A percentile compares a stretch with the other conserved stretches of the same genome.
phyloP scores from a whole-genome alignment of 2,329 filamentous ascomycete species.

The Sclerotinia sclerotiorum region DNA sequence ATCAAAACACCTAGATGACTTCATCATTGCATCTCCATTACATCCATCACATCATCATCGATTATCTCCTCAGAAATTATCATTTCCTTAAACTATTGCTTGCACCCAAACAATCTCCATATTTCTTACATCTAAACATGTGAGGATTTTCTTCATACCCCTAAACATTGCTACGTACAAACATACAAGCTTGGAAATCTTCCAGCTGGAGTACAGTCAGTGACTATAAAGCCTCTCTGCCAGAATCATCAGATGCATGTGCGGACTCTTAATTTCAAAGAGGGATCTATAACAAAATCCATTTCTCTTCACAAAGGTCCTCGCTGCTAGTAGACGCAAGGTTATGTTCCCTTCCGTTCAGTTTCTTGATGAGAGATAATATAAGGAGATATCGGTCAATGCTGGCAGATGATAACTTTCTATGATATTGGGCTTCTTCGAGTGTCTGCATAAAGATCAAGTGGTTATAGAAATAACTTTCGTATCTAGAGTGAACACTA shows the following conservation, averaged over 20 bases:
- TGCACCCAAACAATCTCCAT: neutral
- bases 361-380: neutral
- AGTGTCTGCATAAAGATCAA: neutral
- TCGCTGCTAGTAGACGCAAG: neutral
- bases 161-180: neutral
- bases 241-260: neutral
- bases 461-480: neutral
- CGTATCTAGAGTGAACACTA: neutral
- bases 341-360: neutral
- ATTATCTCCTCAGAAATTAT: neutral
- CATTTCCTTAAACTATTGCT: neutral
- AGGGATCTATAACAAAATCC: neutral
- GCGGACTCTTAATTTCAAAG: too few species aligned
- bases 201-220: neutral
- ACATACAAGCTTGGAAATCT: too few species aligned
- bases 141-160: neutral
- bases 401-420: neutral
- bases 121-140: neutral
- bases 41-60: neutral
- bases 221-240: accelerated
- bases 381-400: too few species aligned
- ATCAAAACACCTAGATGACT: neutral
- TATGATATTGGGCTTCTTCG: neutral
- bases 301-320: too few species aligned
- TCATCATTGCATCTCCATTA: neutral